These are phyloP conservation scores for Colletotrichum godetiae DNA, from an alignment of 2,329 filamentous ascomycete species.

Conservation along the genomic window DNA sequence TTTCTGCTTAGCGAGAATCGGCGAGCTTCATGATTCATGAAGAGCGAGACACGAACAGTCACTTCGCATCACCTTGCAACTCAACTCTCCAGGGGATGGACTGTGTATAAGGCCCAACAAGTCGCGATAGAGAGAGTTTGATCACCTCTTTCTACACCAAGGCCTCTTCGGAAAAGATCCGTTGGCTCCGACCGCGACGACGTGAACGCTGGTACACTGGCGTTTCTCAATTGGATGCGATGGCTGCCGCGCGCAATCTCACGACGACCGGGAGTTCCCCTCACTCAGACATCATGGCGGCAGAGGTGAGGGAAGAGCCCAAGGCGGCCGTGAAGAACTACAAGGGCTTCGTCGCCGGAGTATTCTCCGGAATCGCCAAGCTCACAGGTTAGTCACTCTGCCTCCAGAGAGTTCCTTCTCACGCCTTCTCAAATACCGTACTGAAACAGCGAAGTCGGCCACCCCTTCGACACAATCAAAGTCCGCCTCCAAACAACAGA, in stretches of 20 bases:
- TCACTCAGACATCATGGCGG: conserved; percentile 28
- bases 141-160: background rate
- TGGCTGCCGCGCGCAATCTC: conserved; percentile 9
- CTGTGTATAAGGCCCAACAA: conserved; percentile 1
- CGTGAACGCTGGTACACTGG: background rate
- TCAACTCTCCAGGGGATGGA: conserved; percentile 16
- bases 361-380: conserved; percentile 95
- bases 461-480: conserved; percentile 95
- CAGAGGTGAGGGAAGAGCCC: conserved; percentile 45
- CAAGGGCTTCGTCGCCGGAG: conserved; percentile 96
- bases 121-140: background rate
- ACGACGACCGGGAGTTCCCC: background rate
- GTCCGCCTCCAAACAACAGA: conserved; percentile 92
- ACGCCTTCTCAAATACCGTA: no score
- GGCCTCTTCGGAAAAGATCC: background rate
- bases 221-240: background rate
- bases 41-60: background rate
- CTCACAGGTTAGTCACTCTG: conserved; percentile 65
- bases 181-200: background rate
- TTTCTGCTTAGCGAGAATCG: conserved; percentile 26
- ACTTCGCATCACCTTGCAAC: background rate
- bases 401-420: background rate
- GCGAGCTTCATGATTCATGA: conserved; percentile 36
- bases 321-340: conserved; percentile 69
- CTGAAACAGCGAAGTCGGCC: conserved; percentile 60